These are phyloP conservation scores for Volvox africanus DNA, from an alignment of 139 green algal genomes.

Conservation along the genomic window DNA sequence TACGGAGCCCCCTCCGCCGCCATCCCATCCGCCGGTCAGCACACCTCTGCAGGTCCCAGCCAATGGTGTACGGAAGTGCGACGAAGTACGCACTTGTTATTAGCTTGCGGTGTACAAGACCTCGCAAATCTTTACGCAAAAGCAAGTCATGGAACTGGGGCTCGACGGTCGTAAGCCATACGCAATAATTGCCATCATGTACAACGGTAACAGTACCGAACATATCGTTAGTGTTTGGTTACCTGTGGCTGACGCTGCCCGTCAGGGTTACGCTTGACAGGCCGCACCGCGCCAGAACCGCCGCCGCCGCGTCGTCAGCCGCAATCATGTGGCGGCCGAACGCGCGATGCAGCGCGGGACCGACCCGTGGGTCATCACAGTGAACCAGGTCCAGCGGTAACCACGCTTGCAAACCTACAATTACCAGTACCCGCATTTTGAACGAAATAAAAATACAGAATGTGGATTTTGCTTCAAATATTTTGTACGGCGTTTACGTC, in stretches of 20 bases:
- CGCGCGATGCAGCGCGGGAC: slow-evolving; percentile 52
- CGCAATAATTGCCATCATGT: no score
- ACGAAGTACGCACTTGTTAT: no score
- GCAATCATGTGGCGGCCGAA: slow-evolving; percentile 65
- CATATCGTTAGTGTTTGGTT: no score
- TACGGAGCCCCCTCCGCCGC: neutral
- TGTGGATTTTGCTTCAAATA: no score
- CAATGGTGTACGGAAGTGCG: neutral
- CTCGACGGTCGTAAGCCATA: no score
- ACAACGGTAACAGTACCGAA: no score
- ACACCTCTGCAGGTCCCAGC: slow-evolving; percentile 28
- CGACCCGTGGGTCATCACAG: neutral
- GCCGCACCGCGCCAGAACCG: slow-evolving; percentile 46
- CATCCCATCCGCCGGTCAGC: slow-evolving; percentile 54
- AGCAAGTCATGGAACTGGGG: no score
- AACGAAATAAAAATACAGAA: no score
- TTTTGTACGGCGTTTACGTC: no score
- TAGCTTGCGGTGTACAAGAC: no score
- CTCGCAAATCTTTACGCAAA: no score
- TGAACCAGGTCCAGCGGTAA: slow-evolving; percentile 56
- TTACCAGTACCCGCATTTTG: neutral
- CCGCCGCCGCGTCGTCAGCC: slow-evolving; percentile 53
- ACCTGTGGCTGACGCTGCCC: slow-evolving; percentile 54
- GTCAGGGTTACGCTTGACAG: slow-evolving; percentile 52
- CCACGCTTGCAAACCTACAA: neutral